These are phyloP conservation scores for Schwanniomyces vanrijiae DNA, from an alignment of 805 yeast species.

Conservation along the genomic window DNA sequence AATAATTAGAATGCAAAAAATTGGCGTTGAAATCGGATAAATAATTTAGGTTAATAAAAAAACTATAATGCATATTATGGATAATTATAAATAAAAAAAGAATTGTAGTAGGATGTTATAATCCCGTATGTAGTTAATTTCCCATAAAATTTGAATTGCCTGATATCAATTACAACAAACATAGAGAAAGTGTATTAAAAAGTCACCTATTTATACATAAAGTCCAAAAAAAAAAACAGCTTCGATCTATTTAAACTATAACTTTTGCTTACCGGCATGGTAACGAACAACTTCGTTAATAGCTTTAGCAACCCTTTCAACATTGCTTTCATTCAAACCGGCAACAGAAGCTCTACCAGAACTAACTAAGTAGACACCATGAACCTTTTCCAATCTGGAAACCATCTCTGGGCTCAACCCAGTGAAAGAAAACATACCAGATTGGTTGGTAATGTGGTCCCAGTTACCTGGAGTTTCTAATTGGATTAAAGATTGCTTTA, in stretches of 20 bases:
- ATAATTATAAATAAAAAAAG: neutral
- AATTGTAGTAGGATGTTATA: neutral
- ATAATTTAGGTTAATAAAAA: conserved; percentile 9
- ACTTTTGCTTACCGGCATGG: conserved; percentile 20
- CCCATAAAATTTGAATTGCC: neutral
- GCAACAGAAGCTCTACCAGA: conserved; percentile 94
- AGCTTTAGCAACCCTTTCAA: conserved; percentile 74
- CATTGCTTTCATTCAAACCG: conserved; percentile 80
- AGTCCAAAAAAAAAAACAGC: neutral
- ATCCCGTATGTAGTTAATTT: neutral
- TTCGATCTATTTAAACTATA: conserved; percentile 9
- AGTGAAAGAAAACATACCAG: conserved; percentile 96
- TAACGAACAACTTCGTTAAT: conserved; percentile 72
- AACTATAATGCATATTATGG: conserved; percentile 7
- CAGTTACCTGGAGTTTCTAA: conserved; percentile 81
- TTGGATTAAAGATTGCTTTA: conserved; percentile 57
- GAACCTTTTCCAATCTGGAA: conserved; percentile 68
- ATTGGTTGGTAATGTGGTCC: conserved; percentile 88
- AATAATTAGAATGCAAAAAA: neutral
- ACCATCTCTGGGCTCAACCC: conserved; percentile 81
- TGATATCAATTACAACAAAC: neutral
- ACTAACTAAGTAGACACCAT: conserved; percentile 76
- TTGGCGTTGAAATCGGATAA: conserved; percentile 1
- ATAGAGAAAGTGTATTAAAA: neutral
- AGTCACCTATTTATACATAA: neutral